Conservation (phyloP, 495 filamentous ascomycete genomes). For the Astrocystis sublimbata region DNA sequence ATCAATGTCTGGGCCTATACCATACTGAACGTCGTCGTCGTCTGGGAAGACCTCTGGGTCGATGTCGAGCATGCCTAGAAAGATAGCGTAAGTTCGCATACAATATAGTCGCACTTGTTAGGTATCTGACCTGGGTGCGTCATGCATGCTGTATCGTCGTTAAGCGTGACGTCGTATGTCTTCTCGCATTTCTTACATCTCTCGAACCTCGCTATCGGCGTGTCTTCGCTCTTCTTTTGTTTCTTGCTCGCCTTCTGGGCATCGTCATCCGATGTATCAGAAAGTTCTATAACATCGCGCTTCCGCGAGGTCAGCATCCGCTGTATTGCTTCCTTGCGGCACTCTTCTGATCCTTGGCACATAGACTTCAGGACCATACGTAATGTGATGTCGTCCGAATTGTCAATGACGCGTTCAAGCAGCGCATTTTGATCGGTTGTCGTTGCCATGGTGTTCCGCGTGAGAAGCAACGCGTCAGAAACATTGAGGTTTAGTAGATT, state of each 20-base stretch:
- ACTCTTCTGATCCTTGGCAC: constrained; percentile 12
- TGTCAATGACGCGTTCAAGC: background rate
- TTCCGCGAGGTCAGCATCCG: constrained; percentile 9
- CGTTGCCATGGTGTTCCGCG: background rate
- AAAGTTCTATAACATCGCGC: constrained; percentile 5
- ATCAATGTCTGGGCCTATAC: background rate
- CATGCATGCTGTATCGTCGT: constrained; percentile 8
- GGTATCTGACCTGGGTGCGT: constrained; percentile 1
- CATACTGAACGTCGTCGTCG: background rate
- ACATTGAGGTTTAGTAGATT: background rate
- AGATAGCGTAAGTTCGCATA: background rate
- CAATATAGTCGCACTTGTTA: background rate
- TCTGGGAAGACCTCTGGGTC: constrained; percentile 1
- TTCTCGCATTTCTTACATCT: background rate
- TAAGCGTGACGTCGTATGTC: constrained; percentile 16
- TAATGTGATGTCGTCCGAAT: constrained; percentile 4
- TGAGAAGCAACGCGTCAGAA: background rate
- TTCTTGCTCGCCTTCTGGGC: background rate
- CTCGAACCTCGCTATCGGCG: background rate
- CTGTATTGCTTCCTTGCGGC: constrained; percentile 3
- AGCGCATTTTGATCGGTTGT: background rate
- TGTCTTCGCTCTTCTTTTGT: background rate
- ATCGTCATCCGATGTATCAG: constrained; percentile 2
- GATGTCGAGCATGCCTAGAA: background rate
- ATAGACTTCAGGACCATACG: constrained; percentile 5